Conservation (phyloP, 2,329 filamentous ascomycete species). For the Thermothelomyces thermophilus region DNA sequence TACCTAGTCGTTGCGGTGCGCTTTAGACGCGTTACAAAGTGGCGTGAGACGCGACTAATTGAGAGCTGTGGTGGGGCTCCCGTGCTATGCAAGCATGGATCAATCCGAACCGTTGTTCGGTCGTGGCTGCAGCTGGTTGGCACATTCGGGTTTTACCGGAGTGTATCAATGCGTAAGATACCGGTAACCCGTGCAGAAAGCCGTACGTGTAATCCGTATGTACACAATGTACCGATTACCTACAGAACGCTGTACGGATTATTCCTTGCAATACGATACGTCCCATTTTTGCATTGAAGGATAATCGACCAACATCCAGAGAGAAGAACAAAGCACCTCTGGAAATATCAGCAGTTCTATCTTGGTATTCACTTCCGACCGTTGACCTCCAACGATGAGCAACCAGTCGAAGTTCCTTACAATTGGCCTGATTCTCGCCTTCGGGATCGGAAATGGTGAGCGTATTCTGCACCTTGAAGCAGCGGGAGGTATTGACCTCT, state of each 20-base stretch:
- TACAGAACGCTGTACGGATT: no score
- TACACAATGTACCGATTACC: no score
- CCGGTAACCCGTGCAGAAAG: no score
- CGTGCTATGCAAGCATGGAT: no score
- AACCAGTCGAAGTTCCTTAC: slow-evolving; percentile 17
- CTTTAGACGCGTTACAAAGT: slow-evolving; percentile 24
- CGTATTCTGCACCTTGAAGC: not conserved
- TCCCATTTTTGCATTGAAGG: no score
- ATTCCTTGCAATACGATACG: no score
- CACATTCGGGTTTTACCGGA: slow-evolving; percentile 4
- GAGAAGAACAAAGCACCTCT: no score
- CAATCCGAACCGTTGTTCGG: no score
- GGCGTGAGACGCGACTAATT: slow-evolving; percentile 15
- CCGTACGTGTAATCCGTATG: no score
- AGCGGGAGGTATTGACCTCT: slow-evolving; percentile 13
- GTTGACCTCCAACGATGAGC: slow-evolving; percentile 10
- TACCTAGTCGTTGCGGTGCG: not conserved
- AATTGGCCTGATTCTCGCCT: slow-evolving; percentile 17
- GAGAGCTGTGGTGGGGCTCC: slow-evolving; percentile 14
- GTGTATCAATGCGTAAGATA: no score
- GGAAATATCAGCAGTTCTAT: not conserved
- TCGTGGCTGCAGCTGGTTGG: no score
- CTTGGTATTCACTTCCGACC: not conserved
- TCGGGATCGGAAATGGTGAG: slow-evolving; percentile 25
- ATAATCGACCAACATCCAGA: no score